Conservation (phyloP, 2,329 filamentous ascomycete genomes). For the Pseudogymnoascus sp. region DNA sequence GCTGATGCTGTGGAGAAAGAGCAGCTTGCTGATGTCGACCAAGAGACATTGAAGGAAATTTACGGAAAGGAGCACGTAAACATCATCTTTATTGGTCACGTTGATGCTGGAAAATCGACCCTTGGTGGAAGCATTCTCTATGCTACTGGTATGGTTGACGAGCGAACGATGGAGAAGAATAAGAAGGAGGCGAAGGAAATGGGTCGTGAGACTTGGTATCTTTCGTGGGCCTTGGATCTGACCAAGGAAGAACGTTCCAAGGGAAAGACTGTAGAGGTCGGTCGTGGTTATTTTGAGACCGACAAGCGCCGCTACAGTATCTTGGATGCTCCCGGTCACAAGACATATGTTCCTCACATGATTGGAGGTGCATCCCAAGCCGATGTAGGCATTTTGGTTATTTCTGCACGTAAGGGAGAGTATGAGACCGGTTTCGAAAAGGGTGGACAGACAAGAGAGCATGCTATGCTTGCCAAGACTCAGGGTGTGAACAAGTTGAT, state of each 20-base stretch:
- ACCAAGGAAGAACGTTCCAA: slow-evolving; percentile 94
- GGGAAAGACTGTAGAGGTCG: slow-evolving; percentile 97
- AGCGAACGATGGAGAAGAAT: slow-evolving; percentile 97
- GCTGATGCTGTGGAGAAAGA: slow-evolving; percentile 75
- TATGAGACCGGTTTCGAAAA: slow-evolving; percentile 98
- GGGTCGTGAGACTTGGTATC: slow-evolving; percentile 95
- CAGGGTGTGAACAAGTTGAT: slow-evolving; percentile 96
- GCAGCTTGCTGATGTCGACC: slow-evolving; percentile 64
- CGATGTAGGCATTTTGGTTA: slow-evolving; percentile 90
- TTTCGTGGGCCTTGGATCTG: slow-evolving; percentile 96
- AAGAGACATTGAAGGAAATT: slow-evolving; percentile 84
- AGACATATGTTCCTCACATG: slow-evolving; percentile 97
- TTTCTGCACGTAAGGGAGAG: slow-evolving; percentile 93
- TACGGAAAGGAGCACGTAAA: slow-evolving; percentile 93
- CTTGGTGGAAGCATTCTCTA: slow-evolving; percentile 90
- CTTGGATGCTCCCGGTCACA: slow-evolving; percentile 92
- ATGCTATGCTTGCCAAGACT: slow-evolving; percentile 95
- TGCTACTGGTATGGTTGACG: slow-evolving; percentile 96
- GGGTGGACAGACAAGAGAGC: slow-evolving; percentile 94
- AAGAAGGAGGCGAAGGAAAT: slow-evolving; percentile 94
- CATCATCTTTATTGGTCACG: slow-evolving; percentile 96
- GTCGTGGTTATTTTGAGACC: slow-evolving; percentile 92
- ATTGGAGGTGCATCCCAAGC: slow-evolving; percentile 91
- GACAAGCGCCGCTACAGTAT: slow-evolving; percentile 95
- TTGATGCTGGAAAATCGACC: slow-evolving; percentile 96